Evolutionary conservation across 73 alveolate species (phyloP), one percentile per base, ranked within the genome.

Genomic region (Symbiodinium pilosum): DNA sequence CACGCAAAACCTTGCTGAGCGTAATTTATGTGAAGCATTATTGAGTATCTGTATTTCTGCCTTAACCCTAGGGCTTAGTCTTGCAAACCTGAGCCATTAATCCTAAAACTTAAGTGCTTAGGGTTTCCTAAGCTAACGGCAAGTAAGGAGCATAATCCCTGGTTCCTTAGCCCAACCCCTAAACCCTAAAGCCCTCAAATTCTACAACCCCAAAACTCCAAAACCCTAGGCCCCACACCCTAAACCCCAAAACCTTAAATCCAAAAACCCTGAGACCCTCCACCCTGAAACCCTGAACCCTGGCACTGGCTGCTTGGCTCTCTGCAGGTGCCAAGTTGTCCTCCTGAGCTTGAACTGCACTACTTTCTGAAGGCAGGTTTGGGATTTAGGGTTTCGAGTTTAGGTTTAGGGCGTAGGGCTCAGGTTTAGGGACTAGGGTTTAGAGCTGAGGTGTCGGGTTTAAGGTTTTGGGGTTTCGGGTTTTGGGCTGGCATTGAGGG

Each of bases 321-420:
- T 47, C 40, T 16, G 64, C 64, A 86, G 94, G 94, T 86, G 52
- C 94, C 94, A 32, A 86, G 94, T 75, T 51, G 84, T 44, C 94
- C 94, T 11, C 43, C 94, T 16, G 84, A 86, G 34, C 54, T 34
- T 56, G 94, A 86, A 56, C 83, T 86, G 94, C 94, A 86, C 54
- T 86, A 86, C 94, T 86, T 86, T 43, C 83, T 86, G 42, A 86
- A 86, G 94, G 94, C 94, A 36, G 75, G 2, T 0, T 8, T 16
- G 73, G 32, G 73, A 14, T 47, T 47, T 47, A 47, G 64, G 64
- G 64, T 47, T 47, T 47, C 8, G 64, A 16, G 64, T 47, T 47
- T 47, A 47, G 64, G 73, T 14, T 47, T 14, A 9, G 59, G 14
- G 59, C 21, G 59, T 47, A 14, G 59, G 59, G 6, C 21, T 6